A percentile compares a stretch with the other conserved stretches of the same genome.
phyloP scores from a whole-genome alignment of 2,329 filamentous ascomycete species.

The Aspergillus sp. region DNA sequence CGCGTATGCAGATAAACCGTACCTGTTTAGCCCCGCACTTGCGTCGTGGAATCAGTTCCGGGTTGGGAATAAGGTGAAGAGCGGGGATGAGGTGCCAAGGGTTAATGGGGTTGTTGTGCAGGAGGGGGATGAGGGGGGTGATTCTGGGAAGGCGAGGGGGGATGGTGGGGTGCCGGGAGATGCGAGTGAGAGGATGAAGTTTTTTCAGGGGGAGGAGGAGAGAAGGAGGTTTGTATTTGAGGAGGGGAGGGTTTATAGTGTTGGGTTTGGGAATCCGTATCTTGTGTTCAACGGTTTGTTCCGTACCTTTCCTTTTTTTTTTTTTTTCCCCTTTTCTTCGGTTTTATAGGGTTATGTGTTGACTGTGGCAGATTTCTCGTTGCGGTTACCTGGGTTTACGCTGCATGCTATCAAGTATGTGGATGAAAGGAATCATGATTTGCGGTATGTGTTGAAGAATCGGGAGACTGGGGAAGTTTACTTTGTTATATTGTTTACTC shows the following conservation, averaged over 20 bases:
- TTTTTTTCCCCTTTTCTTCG: no score
- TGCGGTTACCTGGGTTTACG: conserved; percentile 32
- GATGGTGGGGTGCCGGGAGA: conserved; percentile 47
- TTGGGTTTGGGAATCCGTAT: conserved; percentile 86
- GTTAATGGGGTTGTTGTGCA: conserved; percentile 51
- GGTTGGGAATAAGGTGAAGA: conserved; percentile 48
- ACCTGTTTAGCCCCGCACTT: conserved; percentile 75
- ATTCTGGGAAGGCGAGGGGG: conserved; percentile 41
- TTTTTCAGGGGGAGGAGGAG: conserved; percentile 52
- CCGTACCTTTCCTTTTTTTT: no score
- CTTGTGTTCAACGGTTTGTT: conserved; percentile 65
- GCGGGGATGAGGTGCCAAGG: conserved; percentile 22
- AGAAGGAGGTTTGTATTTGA: conserved; percentile 56
- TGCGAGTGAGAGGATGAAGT: conserved; percentile 52
- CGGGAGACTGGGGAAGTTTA: conserved; percentile 65
- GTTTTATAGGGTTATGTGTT: background rate
- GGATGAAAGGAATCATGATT: conserved; percentile 66
- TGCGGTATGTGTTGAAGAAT: conserved; percentile 90
- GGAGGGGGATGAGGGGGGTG: conserved; percentile 57
- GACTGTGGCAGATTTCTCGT: conserved; percentile 27
- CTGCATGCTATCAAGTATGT: conserved; percentile 34
- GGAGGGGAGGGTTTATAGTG: conserved; percentile 53
- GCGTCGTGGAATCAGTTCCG: conserved; percentile 72
- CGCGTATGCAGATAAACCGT: conserved; percentile 76
- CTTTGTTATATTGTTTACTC: conserved; percentile 72